Evolutionary conservation across 495 filamentous ascomycete species (phyloP).

Genomic region (Penicillium manginii): DNA sequence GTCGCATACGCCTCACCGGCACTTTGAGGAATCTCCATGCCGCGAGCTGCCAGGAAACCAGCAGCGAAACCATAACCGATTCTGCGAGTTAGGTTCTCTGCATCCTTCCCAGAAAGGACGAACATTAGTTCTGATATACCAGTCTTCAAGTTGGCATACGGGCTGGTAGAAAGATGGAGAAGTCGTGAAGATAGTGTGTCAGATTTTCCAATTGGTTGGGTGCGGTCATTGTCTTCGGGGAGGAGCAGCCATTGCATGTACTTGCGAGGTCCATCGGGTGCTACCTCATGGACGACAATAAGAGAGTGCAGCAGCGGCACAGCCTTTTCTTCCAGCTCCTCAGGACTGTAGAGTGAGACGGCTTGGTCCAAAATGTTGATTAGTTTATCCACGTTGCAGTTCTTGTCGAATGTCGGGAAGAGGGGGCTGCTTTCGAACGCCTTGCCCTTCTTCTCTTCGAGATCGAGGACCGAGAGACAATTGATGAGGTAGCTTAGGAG

Average conservation of each 20-base stretch:
- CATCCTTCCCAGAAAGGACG: slow-evolving; percentile 78
- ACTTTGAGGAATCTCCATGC: slow-evolving; percentile 72
- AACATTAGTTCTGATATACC: slow-evolving; percentile 83
- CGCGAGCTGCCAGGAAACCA: slow-evolving; percentile 82
- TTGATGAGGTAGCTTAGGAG: slow-evolving; percentile 73
- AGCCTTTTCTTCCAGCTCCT: slow-evolving; percentile 68
- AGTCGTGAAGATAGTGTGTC: slow-evolving; percentile 76
- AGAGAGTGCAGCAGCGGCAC: slow-evolving; percentile 75
- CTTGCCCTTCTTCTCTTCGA: slow-evolving; percentile 54
- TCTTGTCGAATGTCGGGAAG: slow-evolving; percentile 69
- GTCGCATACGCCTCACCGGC: slow-evolving; percentile 61
- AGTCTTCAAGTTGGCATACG: slow-evolving; percentile 71
- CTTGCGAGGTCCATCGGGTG: slow-evolving; percentile 62
- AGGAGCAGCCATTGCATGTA: slow-evolving; percentile 71
- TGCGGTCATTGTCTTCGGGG: slow-evolving; percentile 79
- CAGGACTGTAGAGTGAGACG: slow-evolving; percentile 60
- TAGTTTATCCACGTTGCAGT: slow-evolving; percentile 66
- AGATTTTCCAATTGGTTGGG: slow-evolving; percentile 73
- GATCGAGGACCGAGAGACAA: slow-evolving; percentile 75
- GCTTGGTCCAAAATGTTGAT: slow-evolving; percentile 74
- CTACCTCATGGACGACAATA: slow-evolving; percentile 70
- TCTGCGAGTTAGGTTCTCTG: slow-evolving; percentile 72
- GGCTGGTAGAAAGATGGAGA: slow-evolving; percentile 76
- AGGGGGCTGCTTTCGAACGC: slow-evolving; percentile 49
- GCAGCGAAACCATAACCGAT: slow-evolving; percentile 93